Base-by-base conservation (phyloP, 495 filamentous ascomycete genomes). In the Penicillium turbatum region DNA sequence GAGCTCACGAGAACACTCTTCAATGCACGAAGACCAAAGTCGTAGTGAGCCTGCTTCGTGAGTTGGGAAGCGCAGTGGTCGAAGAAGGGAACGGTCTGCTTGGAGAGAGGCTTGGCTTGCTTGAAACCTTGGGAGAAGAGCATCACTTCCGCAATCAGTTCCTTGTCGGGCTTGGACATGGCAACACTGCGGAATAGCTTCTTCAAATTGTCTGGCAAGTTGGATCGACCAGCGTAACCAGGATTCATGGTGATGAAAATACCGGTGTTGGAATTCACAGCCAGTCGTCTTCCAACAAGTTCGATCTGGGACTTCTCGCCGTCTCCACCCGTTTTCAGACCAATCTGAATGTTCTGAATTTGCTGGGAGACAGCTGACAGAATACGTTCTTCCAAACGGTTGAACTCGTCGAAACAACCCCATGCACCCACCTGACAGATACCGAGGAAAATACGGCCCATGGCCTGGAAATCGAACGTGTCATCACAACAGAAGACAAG, bases 241-340 rank as follows among this genome's bases (percentile, higher is more conserved):
- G 93, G 93, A 73, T 99, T 99, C 93, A 99, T 99, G 30, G 93
- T 99, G 70, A 99, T 97, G 76, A 99, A 99, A 66, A 99, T 95
- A 61, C 92, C 92, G 41, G 93, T 97, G 63, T 95, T 93, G 41
- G 80, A 76, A 64, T 96, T 92, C 56, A 99, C 92, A 32, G 75
- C 78, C 27, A 99, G 80, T 51, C 89, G 87, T 52, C 95, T 85
- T 39, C 95, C 92, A 37, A 96, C 88, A 11, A 99, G 75, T 65
- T 99, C 93, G 63, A 97, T 96, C 62, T 96, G 85, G 7, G 89
- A 73, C 61, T 88, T 88, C 3, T 84, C 81, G 56, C 95, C 87
- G 19, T 86, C 82, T 32, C 78, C 84, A 26, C 83, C 84, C 65
- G 88, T 88, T 65, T 88, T 89, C 44, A 99, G 76, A 54, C 93